These are phyloP conservation scores for Hypoxylon sp. DNA, from an alignment of 2,329 filamentous ascomycete genomes.

Conservation along the genomic window DNA sequence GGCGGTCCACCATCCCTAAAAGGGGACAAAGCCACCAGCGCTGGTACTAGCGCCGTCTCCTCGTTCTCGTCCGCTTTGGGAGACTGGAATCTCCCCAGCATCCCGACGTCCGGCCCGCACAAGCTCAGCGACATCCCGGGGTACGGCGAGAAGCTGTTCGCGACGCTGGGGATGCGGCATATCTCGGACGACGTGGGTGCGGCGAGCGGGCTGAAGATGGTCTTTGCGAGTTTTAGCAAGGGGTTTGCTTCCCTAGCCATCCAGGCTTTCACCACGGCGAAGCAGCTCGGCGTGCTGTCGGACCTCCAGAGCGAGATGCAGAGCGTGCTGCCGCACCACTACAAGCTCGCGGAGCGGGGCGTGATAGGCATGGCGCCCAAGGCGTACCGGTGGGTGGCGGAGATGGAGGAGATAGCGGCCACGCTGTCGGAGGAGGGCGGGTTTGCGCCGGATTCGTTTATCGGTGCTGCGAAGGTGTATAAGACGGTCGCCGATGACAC, in stretches of 20 bases:
- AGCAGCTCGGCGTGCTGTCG: slow-evolving; percentile 67
- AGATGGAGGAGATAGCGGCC: slow-evolving; percentile 79
- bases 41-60: no score
- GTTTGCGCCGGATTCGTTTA: slow-evolving; percentile 65
- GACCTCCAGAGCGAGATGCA: slow-evolving; percentile 66
- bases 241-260: slow-evolving; percentile 74
- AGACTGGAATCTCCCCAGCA: slow-evolving; percentile 52
- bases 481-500: slow-evolving; percentile 67
- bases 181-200: slow-evolving; percentile 60
- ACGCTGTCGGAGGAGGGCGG: slow-evolving; percentile 72
- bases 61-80: no score
- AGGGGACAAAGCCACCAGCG: slow-evolving; percentile 27
- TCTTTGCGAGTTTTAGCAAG: slow-evolving; percentile 69
- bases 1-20: slow-evolving; percentile 59
- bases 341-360: slow-evolving; percentile 56
- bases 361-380: slow-evolving; percentile 73
- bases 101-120: slow-evolving; percentile 61
- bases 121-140: slow-evolving; percentile 51
- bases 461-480: slow-evolving; percentile 69
- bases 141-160: slow-evolving; percentile 52
- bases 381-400: slow-evolving; percentile 78
- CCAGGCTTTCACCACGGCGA: slow-evolving; percentile 75
- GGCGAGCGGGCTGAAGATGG: slow-evolving; percentile 71
- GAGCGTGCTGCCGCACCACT: slow-evolving; percentile 56
- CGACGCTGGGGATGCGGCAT: slow-evolving; percentile 58